Percentiles rank a stretch among this genome's conserved stretches.
Conservation (phyloP, 306 rosid genomes). For the Styphnolobium japonicum region DNA sequence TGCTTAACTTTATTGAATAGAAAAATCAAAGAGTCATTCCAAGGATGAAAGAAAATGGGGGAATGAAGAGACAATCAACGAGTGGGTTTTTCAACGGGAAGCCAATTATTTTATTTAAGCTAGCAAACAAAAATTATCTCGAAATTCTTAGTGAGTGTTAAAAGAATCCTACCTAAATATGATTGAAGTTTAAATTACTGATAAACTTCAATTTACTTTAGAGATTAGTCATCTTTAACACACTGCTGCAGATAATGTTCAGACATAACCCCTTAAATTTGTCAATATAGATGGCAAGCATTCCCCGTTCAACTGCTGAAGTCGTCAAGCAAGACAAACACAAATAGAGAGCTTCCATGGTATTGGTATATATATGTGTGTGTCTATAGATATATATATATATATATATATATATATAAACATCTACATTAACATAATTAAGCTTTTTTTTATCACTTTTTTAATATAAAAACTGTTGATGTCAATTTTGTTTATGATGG, state of each 20-base stretch:
- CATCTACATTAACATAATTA: too few relatives aligned
- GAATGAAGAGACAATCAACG: constrained; percentile 22
- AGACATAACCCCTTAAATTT: neutral
- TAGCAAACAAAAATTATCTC: constrained; percentile 55
- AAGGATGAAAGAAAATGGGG: constrained; percentile 10
- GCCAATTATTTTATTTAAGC: constrained; percentile 25
- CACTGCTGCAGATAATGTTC: neutral
- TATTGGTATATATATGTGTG: too few relatives aligned
- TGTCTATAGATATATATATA: too few relatives aligned
- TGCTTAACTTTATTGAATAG: neutral
- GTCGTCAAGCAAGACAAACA: neutral
- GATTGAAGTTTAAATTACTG: constrained; percentile 26
- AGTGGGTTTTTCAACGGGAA: neutral
- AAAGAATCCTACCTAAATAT: constrained; percentile 50
- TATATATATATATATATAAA: too few relatives aligned
- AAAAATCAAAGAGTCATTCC: constrained; percentile 26
- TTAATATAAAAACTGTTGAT: too few relatives aligned
- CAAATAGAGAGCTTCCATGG: too few relatives aligned
- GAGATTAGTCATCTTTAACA: constrained; percentile 6
- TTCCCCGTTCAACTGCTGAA: neutral
- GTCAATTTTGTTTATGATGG: too few relatives aligned
- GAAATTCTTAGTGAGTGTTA: constrained; percentile 45
- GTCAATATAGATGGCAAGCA: neutral
- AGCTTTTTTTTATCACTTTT: too few relatives aligned
- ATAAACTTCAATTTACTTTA: constrained; percentile 14